Base-by-base conservation (phyloP, 164 flowering plant species). In the Chimonanthus salicifolius region DNA sequence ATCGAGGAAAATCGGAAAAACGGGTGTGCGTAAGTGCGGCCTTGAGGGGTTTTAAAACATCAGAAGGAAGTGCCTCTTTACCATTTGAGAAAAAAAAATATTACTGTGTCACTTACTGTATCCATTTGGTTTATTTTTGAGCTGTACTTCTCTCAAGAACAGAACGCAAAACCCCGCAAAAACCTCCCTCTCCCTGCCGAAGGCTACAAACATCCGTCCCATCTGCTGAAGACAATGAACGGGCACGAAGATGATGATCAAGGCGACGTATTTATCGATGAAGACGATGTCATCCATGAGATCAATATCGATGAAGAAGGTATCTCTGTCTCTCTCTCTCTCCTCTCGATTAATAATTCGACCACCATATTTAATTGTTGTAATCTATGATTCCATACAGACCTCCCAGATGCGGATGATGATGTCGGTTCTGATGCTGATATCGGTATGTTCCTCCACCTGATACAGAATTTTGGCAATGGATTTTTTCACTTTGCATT, bases 331-430 rank as follows among this genome's bases (percentile, higher is more conserved):
- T 21, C 58, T 46, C 74, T 66, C 49, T 78, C 44, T 75, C 47
- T 72, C 18, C 48, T 49, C 13, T 46, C 33, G 10, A 58, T 4
- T 45, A 3, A 5, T 73, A 50, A 45, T 18, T 7, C 58, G 66
- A 9, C 75, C 43, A 33, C 33, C 33, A 33, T 49, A 2, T 45
- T 4, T 10, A 6, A 58, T 7, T 11, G n/a, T 62, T 44, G 47
- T 7, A n/a, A 47, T 70, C 7, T 47, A 4, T 5, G 45, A 21
- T n/a, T 74, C 62, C 44, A 13, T 75, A 11, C 82, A 89, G 96
- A 89, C 77, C 92, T 92, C 76, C 97, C 96, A 48, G 94, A 90
- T 72, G 94, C 78, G 0, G 89, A 82, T 1, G 95, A 89, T 8
- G 88, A 78, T 16, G 80, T 16, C 3, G 84, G 76, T 11, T 76